phyloP scores from a whole-genome alignment of 1,284 basidiomycete genomes.

The Mixia osmundae region DNA sequence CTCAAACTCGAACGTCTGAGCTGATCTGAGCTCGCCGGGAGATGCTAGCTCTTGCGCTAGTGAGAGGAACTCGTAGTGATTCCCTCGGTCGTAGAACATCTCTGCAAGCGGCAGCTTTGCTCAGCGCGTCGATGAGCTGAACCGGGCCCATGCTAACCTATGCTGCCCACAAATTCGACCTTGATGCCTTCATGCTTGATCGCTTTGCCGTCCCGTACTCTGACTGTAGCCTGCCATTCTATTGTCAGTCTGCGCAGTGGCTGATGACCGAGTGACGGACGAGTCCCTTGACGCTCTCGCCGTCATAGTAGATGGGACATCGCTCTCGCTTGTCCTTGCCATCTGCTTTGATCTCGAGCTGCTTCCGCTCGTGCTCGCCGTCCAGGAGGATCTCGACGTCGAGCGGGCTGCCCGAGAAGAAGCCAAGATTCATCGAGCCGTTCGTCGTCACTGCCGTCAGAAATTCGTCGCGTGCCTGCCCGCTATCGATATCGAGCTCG shows the following conservation, averaged over 20 bases:
- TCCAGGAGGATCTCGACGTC: conserved; percentile 76
- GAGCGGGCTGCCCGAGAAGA: no score
- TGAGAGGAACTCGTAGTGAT: conserved; percentile 93
- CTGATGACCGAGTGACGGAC: conserved; percentile 28
- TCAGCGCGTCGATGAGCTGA: no score
- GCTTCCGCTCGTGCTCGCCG: conserved; percentile 64
- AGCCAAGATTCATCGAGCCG: no score
- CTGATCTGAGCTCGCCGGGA: conserved; percentile 80
- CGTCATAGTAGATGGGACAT: conserved; percentile 87
- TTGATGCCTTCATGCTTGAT: conserved; percentile 90
- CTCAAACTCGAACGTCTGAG: conserved; percentile 80
- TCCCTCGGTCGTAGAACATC: conserved; percentile 85
- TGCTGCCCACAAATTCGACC: conserved; percentile 89
- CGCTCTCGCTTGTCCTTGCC: conserved; percentile 42
- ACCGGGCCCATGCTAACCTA: conserved; percentile 37
- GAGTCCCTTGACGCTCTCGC: conserved; percentile 66
- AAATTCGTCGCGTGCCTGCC: no score
- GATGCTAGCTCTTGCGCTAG: conserved; percentile 81
- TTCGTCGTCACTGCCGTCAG: no score
- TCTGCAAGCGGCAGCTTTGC: conserved; percentile 30
- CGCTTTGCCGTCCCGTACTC: conserved; percentile 85
- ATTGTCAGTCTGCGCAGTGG: not conserved
- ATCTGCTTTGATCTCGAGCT: conserved; percentile 30
- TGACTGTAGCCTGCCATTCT: no score
- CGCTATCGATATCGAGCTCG: no score